Percentiles rank a stretch among this genome's conserved stretches.
phyloP scores from a whole-genome alignment of 2,329 filamentous ascomycete species.

The Onygenales sp. region DNA sequence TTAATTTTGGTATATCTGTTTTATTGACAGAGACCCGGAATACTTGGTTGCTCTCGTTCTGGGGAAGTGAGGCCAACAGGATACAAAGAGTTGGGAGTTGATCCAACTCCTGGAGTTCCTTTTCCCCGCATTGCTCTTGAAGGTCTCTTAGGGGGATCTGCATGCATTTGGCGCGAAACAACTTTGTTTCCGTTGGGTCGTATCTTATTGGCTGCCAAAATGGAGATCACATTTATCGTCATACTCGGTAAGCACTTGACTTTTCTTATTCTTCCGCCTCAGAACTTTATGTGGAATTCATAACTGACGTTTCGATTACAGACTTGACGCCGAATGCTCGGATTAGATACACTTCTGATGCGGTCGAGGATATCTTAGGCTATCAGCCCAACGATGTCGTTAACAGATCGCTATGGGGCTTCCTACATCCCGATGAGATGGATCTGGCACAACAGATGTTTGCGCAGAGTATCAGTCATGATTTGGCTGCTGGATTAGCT shows the following conservation, averaged over 20 bases:
- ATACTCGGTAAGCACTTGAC: constrained; percentile 63
- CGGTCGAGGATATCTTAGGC: constrained; percentile 72
- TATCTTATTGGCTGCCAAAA: constrained; percentile 21
- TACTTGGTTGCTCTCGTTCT: too few relatives aligned
- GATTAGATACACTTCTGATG: constrained; percentile 75
- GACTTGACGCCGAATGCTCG: constrained; percentile 67
- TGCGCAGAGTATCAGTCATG: constrained; percentile 61
- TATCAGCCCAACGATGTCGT: constrained; percentile 68
- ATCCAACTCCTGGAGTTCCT: too few relatives aligned
- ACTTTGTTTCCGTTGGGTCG: not conserved
- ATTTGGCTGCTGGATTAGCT: constrained; percentile 75
- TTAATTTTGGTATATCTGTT: too few relatives aligned
- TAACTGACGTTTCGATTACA: constrained; percentile 27
- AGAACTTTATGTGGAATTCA: constrained; percentile 4
- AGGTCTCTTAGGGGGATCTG: too few relatives aligned
- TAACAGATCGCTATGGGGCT: constrained; percentile 71
- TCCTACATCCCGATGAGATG: constrained; percentile 74
- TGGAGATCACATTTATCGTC: constrained; percentile 85
- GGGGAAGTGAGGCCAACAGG: too few relatives aligned
- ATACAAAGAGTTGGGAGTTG: too few relatives aligned
- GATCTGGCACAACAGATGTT: constrained; percentile 65
- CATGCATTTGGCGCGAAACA: too few relatives aligned
- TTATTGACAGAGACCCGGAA: too few relatives aligned
- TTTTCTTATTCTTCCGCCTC: constrained; percentile 7
- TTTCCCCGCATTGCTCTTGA: too few relatives aligned